Conservation (phyloP, 2,329 filamentous ascomycete genomes). For the Hymenotorrendiella dingleyae region DNA sequence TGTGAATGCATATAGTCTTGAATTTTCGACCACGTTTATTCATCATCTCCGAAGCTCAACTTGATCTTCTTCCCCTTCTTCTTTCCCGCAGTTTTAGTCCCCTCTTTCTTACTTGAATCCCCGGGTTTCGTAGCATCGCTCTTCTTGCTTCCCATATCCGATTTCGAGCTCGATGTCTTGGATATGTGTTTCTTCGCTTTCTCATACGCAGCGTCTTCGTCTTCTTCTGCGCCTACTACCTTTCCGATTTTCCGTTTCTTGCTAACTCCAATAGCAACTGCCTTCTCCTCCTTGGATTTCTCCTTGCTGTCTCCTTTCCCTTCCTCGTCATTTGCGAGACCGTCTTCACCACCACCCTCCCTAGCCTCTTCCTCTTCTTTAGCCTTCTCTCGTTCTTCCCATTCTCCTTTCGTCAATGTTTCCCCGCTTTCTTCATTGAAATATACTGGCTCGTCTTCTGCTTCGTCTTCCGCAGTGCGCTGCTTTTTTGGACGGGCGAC, state of each 20-base stretch:
- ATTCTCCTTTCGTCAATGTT: conserved; percentile 33
- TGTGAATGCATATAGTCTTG: too few relatives aligned
- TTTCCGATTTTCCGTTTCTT: conserved; percentile 52
- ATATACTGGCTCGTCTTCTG: conserved; percentile 70
- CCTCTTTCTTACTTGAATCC: too few relatives aligned
- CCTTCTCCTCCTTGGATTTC: conserved; percentile 27
- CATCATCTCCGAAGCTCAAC: conserved; percentile 60
- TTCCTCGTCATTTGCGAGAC: conserved; percentile 10
- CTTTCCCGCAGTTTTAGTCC: too few relatives aligned
- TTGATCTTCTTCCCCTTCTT: conserved; percentile 55
- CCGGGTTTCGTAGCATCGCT: neutral
- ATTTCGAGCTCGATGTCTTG: conserved; percentile 9
- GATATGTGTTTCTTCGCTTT: conserved; percentile 4
- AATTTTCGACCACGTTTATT: too few relatives aligned
- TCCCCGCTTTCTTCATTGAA: conserved; percentile 68
- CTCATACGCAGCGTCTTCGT: conserved; percentile 6
- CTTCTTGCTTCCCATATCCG: conserved; percentile 16
- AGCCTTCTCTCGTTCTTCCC: conserved; percentile 29
- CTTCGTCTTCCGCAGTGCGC: conserved; percentile 59
- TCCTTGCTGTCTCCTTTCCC: conserved; percentile 22
- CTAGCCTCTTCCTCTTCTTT: conserved; percentile 20
- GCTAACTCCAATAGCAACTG: conserved; percentile 38
- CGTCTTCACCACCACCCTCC: conserved; percentile 3
- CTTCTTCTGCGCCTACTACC: conserved; percentile 37
- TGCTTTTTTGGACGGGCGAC: conserved; percentile 38